Evolutionary conservation across 805 yeast species (phyloP).

Genomic region (Candida insectalens): DNA sequence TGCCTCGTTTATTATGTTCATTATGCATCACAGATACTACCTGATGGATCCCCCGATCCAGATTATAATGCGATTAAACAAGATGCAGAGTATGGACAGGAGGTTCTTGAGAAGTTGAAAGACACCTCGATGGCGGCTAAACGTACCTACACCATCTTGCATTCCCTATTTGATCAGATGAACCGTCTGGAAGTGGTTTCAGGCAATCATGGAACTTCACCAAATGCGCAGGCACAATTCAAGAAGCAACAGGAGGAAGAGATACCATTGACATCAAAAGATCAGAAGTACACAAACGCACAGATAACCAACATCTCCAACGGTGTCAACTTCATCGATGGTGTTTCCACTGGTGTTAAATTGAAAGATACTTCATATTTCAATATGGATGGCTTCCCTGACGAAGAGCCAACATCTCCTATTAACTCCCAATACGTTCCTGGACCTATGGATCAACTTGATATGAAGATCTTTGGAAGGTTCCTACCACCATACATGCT

Average conservation of each 20-base stretch:
- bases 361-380: conserved; percentile 6
- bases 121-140: conserved; percentile 70
- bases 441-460: conserved; percentile 78
- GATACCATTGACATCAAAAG: background rate
- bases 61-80: conserved; percentile 50
- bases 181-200: conserved; percentile 47
- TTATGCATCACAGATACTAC: conserved; percentile 25
- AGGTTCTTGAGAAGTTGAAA: conserved; percentile 60
- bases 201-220: conserved; percentile 5
- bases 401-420: background rate
- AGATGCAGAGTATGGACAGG: conserved; percentile 78
- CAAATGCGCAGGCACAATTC: conserved; percentile 1
- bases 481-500: conserved; percentile 81
- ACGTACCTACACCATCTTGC: conserved; percentile 70
- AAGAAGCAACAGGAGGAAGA: background rate
- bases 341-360: conserved; percentile 24
- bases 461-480: conserved; percentile 76
- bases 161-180: conserved; percentile 70
- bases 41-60: conserved; percentile 31
- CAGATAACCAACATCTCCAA: conserved; percentile 4
- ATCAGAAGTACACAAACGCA: conserved; percentile 1
- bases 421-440: conserved; percentile 43
- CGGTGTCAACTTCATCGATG: conserved; percentile 27
- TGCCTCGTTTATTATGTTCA: conserved; percentile 77
- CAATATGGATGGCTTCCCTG: background rate